Conservation (phyloP, 1,139 yeast species). For the Ogataea hybrid region DNA sequence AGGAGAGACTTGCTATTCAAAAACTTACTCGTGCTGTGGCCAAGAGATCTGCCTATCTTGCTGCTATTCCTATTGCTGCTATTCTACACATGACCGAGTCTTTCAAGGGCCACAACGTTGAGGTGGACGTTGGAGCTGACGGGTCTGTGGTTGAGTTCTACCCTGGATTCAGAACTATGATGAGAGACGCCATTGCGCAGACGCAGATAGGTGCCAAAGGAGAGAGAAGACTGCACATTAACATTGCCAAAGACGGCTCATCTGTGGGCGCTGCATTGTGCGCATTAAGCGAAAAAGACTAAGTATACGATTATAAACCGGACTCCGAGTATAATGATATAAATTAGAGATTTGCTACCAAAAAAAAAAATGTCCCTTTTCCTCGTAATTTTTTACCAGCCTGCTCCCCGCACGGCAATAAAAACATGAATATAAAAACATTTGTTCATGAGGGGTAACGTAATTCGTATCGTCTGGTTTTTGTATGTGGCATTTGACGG, state of each 20-base stretch:
- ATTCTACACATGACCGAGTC: constrained; percentile 58
- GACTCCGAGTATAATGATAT: background rate
- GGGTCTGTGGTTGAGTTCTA: constrained; percentile 92
- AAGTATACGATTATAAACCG: background rate
- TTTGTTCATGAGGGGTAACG: constrained; percentile 9
- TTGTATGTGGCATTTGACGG: constrained; percentile 5
- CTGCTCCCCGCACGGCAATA: constrained; percentile 10
- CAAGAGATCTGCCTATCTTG: constrained; percentile 77
- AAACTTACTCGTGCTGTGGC: constrained; percentile 73
- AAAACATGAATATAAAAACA: constrained; percentile 1
- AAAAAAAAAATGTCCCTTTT: background rate
- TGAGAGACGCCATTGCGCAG: constrained; percentile 70
- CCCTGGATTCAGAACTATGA: constrained; percentile 77
- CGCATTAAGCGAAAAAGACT: constrained; percentile 43
- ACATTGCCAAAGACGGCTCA: constrained; percentile 89
- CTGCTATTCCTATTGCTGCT: constrained; percentile 89
- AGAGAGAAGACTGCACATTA: constrained; percentile 65
- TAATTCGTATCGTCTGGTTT: background rate
- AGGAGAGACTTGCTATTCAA: constrained; percentile 73
- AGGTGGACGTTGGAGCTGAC: constrained; percentile 90
- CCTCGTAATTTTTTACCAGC: background rate
- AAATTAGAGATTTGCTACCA: background rate
- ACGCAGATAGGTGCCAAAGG: constrained; percentile 72
- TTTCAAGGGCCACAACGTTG: constrained; percentile 49
- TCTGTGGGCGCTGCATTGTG: constrained; percentile 97